Evolutionary conservation across 2,329 filamentous ascomycete genomes (phyloP).

Genomic region (Chaetothyriales sp.): DNA sequence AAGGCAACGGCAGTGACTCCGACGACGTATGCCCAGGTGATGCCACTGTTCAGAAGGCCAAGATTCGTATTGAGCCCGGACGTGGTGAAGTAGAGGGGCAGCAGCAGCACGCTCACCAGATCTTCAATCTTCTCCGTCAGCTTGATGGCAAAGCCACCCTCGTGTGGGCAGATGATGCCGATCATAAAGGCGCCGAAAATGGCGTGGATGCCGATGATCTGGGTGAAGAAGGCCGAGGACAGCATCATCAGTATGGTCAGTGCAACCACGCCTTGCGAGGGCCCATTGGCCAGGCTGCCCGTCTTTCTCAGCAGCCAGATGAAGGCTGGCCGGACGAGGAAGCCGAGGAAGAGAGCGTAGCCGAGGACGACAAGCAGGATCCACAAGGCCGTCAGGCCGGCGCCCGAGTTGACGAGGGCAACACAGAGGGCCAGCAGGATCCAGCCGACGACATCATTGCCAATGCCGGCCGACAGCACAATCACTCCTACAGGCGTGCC

Average conservation of each 20-base stretch:
- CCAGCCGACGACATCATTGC: conserved; percentile 87
- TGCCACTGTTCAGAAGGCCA: conserved; percentile 65
- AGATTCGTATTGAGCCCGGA: conserved; percentile 82
- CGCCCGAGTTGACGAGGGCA: conserved; percentile 76
- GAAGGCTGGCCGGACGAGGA: conserved; percentile 59
- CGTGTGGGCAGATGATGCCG: conserved; percentile 65
- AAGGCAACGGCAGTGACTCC: conserved; percentile 74
- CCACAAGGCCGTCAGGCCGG: conserved; percentile 69
- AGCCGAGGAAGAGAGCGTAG: conserved; percentile 64
- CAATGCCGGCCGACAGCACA: conserved; percentile 77
- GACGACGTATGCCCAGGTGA: conserved; percentile 80
- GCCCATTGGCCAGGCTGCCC: conserved; percentile 72
- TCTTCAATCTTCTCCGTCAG: conserved; percentile 90
- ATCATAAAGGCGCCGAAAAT: conserved; percentile 91
- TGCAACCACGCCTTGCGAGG: conserved; percentile 70
- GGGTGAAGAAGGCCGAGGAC: conserved; percentile 71
- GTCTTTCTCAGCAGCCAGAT: conserved; percentile 59
- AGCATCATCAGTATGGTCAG: conserved; percentile 70
- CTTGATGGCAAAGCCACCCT: conserved; percentile 61
- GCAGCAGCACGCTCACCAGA: conserved; percentile 65
- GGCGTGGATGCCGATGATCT: conserved; percentile 80
- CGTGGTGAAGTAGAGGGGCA: conserved; percentile 86
- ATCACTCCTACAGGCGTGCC: conserved; percentile 74
- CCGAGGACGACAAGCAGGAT: conserved; percentile 64
- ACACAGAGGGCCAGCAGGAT: conserved; percentile 86